A percentile compares a stretch with the other conserved stretches of the same genome.
Conservation (phyloP, 31 red algal species). For the Odonthalia washingtoniensis region DNA sequence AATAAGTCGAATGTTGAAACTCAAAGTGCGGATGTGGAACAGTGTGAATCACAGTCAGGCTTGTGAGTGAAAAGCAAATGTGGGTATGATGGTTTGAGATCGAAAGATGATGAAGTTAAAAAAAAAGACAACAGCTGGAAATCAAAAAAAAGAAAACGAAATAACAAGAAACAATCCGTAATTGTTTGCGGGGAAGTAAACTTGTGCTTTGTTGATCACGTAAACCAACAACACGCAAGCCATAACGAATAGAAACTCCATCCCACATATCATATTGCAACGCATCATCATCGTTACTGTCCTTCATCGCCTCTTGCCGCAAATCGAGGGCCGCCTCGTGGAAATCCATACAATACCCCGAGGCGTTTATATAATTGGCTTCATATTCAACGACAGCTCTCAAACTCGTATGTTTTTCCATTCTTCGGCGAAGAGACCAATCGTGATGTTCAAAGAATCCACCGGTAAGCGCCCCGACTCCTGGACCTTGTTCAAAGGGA, state of each 20-base stretch:
- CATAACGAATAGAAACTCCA: conserved; percentile 3
- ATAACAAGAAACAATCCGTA: too few species aligned
- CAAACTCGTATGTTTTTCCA: conserved; percentile 14
- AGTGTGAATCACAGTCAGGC: too few species aligned
- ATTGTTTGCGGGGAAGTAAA: too few species aligned
- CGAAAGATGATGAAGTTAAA: too few species aligned
- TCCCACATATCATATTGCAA: conserved; percentile 41
- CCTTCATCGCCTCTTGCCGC: conserved; percentile 18
- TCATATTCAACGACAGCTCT: conserved; percentile 35
- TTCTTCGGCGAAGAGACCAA: conserved; percentile 12
- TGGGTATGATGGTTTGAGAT: too few species aligned
- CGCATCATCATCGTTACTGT: conserved; percentile 5
- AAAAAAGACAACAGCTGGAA: too few species aligned
- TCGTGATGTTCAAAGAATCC: conserved; percentile 45
- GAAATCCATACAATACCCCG: conserved; percentile 52
- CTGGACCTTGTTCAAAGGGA: conserved; percentile 38
- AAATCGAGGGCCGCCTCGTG: conserved; percentile 32
- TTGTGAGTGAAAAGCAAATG: too few species aligned
- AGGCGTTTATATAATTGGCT: conserved; percentile 48
- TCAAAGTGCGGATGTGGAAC: too few species aligned
- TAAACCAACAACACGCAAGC: conserved; percentile 26
- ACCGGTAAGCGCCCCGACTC: not conserved
- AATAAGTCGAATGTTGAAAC: too few species aligned
- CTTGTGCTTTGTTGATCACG: too few species aligned
- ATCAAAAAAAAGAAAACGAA: too few species aligned